These are phyloP conservation scores for Camellia oleifera DNA, from an alignment of 179 eudicot genomes.

Conservation along the genomic window DNA sequence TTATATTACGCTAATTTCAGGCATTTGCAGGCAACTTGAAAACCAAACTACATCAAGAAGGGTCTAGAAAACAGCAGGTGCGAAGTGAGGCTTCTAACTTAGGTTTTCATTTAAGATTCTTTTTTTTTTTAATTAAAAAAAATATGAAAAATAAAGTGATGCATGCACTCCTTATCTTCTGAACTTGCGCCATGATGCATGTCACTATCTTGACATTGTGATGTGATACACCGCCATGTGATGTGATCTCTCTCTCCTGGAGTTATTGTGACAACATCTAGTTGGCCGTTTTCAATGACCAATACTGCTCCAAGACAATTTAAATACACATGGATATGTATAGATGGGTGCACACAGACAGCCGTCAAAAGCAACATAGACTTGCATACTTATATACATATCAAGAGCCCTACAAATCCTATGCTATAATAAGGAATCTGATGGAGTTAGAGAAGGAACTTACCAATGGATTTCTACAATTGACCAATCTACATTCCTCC, in stretches of 20 bases:
- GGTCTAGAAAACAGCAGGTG: background rate
- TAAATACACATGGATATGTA: background rate
- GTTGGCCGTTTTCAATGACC: background rate
- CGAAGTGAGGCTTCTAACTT: background rate
- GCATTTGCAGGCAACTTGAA: background rate
- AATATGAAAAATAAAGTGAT: background rate
- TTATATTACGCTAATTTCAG: background rate
- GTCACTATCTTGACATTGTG: background rate
- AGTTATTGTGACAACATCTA: no score
- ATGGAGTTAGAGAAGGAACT: constrained; percentile 12
- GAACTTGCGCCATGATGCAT: background rate
- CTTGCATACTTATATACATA: background rate
- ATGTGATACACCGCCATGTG: no score
- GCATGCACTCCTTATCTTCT: background rate
- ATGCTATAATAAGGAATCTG: background rate
- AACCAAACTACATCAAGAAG: background rate
- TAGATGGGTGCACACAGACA: background rate
- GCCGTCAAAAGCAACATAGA: background rate
- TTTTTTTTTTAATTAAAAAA: background rate
- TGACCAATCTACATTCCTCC: constrained; percentile 85
- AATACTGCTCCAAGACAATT: background rate
- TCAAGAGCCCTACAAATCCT: background rate
- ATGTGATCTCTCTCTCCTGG: no score
- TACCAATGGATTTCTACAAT: constrained; percentile 87
- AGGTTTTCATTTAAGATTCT: background rate